These are phyloP conservation scores for Clohesyomyces aquaticus DNA, from an alignment of 495 filamentous ascomycete species.

Conservation along the genomic window DNA sequence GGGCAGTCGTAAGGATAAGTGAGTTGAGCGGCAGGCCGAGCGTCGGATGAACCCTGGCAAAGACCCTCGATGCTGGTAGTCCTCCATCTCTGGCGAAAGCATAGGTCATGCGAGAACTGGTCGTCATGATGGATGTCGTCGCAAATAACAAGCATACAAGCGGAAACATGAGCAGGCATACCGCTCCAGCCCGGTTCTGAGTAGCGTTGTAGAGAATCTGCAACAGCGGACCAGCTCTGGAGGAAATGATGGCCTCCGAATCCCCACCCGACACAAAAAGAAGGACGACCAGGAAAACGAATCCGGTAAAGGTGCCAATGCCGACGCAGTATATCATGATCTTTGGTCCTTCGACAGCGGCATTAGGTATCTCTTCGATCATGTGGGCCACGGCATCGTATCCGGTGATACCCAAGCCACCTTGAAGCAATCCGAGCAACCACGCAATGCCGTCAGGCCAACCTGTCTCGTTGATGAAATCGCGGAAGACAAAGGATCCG, in stretches of 20 bases:
- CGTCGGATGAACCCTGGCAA: constrained; percentile 65
- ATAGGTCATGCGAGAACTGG: constrained; percentile 75
- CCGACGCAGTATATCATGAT: constrained; percentile 74
- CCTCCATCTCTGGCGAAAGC: constrained; percentile 76
- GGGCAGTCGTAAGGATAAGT: constrained; percentile 63
- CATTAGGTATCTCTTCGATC: constrained; percentile 72
- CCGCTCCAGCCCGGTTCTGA: constrained; percentile 62
- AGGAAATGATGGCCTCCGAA: constrained; percentile 62
- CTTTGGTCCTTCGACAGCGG: constrained; percentile 65
- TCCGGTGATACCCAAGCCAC: constrained; percentile 58
- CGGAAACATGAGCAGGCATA: constrained; percentile 75
- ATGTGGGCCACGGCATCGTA: constrained; percentile 60
- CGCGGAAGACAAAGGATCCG: constrained; percentile 57
- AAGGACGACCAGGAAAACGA: constrained; percentile 67
- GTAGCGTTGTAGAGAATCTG: constrained; percentile 75
- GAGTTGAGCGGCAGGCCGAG: constrained; percentile 72
- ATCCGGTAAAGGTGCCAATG: constrained; percentile 70
- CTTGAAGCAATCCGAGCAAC: constrained; percentile 58
- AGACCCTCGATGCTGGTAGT: constrained; percentile 66
- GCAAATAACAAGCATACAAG: constrained; percentile 74
- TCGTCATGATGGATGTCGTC: constrained; percentile 73
- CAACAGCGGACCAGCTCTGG: constrained; percentile 65
- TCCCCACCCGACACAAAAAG: constrained; percentile 64
- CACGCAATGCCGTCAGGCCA: constrained; percentile 62
- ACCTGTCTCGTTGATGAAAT: constrained; percentile 54